Evolutionary conservation across 257 asterid species (phyloP), one percentile per base, ranked within the genome.

Genomic region (Plantago major): DNA sequence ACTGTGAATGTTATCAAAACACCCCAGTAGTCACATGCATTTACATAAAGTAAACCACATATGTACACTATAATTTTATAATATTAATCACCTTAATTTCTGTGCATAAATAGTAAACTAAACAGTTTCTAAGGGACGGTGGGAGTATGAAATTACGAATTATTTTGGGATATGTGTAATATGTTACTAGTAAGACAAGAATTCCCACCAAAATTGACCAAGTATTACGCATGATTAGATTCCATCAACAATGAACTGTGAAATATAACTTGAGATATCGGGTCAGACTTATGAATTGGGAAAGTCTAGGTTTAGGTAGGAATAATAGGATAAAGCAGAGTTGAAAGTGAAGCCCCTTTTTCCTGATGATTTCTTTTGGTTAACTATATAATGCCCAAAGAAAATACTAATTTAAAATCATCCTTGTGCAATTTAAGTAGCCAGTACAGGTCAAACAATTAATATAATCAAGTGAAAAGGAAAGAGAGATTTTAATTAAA

Each of bases 271-370:
- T 18, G 46, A 68, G 58, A 46, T 28, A 73, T 57, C 75, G 64
- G 75, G 64, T 65, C 59, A 63, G 46, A 64, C 53, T 57, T 47
- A 64, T 61, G 74, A 65, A 69, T 49, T 66, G 65, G 58, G 26
- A 73, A 80, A 80, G 85, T 80, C 82, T 53, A 68, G 57, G 79
- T 77, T 77, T 81, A 81, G 86, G 86, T 81, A 68, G 73, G 64
- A 60, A 60, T 53, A 19, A 26, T 60, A 60, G 53, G 81, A 72
- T 72, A 67, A 70, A 49, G 26, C 26, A 22, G 40, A 67, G 70
- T 58, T 55, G 76, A 77, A 37, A 40, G 55, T 63, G 67, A 48
- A 64, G 42, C 40, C 68, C 73, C 60, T 22, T 73, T 78, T 73
- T 45, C 76, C 62, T 68, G 56, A 46, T 62, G 62, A 67, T 71